Percentiles rank a stretch among this genome's conserved stretches.
Evolutionary conservation across 2,329 filamentous ascomycete species (phyloP).

Genomic region (Neonectria punicea): DNA sequence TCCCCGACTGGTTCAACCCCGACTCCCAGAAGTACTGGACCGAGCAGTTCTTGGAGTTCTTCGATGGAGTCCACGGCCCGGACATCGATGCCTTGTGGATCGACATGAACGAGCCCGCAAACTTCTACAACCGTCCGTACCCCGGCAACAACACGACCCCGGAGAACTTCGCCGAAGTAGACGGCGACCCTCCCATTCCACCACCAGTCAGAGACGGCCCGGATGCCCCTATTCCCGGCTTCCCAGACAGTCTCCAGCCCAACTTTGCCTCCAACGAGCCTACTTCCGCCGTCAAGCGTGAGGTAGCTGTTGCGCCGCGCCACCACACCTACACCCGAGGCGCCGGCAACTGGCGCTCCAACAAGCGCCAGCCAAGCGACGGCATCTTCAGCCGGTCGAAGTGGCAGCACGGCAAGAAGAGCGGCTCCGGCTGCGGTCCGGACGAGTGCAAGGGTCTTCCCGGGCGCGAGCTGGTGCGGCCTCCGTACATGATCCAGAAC

Average conservation of each 20-base stretch:
- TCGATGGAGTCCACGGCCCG: constrained; percentile 70
- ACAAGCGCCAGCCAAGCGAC: constrained; percentile 27
- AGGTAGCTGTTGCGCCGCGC: neutral
- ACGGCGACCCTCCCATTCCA: constrained; percentile 66
- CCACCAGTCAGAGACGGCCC: constrained; percentile 64
- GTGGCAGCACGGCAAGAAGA: constrained; percentile 37
- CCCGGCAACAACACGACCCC: constrained; percentile 52
- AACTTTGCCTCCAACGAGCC: constrained; percentile 16
- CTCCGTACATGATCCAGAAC: constrained; percentile 42
- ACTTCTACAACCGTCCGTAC: constrained; percentile 46
- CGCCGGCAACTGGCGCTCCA: constrained; percentile 26
- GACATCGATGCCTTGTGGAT: constrained; percentile 84
- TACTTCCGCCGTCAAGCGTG: neutral
- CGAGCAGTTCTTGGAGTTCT: constrained; percentile 72
- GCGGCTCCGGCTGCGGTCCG: constrained; percentile 35
- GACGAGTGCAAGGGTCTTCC: constrained; percentile 41
- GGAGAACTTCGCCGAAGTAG: constrained; percentile 48
- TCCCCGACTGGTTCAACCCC: constrained; percentile 80
- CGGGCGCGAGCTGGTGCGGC: constrained; percentile 35
- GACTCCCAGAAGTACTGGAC: constrained; percentile 75
- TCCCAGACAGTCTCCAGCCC: constrained; percentile 38
- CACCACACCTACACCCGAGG: constrained; percentile 8
- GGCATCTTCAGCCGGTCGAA: constrained; percentile 17
- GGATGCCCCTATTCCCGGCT: constrained; percentile 37
- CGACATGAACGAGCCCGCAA: constrained; percentile 65